Evolutionary conservation across 768 basidiomycete genomes (phyloP), one percentile per base, ranked within the genome.

Genomic region (Mycena indigotica): DNA sequence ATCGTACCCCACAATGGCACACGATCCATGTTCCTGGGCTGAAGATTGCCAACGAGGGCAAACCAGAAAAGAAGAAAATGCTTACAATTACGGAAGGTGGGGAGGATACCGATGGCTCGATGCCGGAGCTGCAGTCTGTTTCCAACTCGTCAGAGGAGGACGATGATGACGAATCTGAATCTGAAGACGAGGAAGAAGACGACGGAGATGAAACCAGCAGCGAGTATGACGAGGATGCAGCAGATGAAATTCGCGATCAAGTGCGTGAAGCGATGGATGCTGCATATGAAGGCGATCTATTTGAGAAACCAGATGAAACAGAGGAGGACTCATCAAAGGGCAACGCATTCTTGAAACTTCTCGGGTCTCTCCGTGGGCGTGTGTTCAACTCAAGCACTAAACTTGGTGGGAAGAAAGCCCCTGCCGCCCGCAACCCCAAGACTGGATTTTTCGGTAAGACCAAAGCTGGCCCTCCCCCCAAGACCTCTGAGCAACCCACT

Each of bases 271-370:
- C 90, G 3, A 89, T 91, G 88, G 84, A 90, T 58, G 74, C 80
- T 17, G 85, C 83, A 0, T 75, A 82, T 63, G 79, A 84, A 50
- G 77, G 81, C 19, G 86, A 86, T 53, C 85, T 84, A 69, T 76
- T 84, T 50, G 83, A 87, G 65, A 75, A 75, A 28, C 76, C 72
- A 16, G 60, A 70, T 54, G 69, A 70, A 13, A 69, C 70, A 15
- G 67, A 69, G 23, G 55, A 76, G 13, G 82, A 85, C 23, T 79
- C 82, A 52, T 75, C 79, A 52, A 86, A 86, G 66, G 82, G 79
- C 19, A 94, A 93, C 66, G 88, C 90, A 0, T 92, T 94, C 69
- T 69, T 93, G 64, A 91, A 86, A 67, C 70, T 92, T 30, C 74
- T 94, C 61, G 86, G 86, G 30, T 86, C 88, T 15, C 69, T 93